phyloP scores from a whole-genome alignment of 164 flowering plant species.

The Houttuynia cordata region DNA sequence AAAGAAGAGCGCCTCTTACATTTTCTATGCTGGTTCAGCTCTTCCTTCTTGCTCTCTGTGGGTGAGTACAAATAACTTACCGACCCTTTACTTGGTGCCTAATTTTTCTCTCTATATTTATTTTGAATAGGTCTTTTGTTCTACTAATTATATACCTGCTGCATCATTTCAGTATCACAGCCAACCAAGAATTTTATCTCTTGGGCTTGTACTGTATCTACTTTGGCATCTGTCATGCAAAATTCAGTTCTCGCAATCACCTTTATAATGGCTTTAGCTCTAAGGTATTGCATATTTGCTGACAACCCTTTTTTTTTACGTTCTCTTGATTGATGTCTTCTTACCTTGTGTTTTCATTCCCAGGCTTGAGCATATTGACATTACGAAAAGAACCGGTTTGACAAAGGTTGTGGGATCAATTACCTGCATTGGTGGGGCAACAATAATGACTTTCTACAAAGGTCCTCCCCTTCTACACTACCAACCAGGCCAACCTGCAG shows the following conservation, averaged over 20 bases:
- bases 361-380: constrained; percentile 46
- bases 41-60: constrained; percentile 58
- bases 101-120: too few species aligned
- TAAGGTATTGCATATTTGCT: constrained; percentile 25
- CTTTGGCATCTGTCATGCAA: constrained; percentile 81
- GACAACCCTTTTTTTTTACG: not conserved
- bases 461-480: constrained; percentile 45
- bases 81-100: not conserved
- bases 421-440: constrained; percentile 61
- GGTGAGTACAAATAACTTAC: constrained; percentile 28
- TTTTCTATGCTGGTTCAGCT: constrained; percentile 53
- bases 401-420: constrained; percentile 61
- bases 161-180: constrained; percentile 48
- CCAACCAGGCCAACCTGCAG: constrained; percentile 3
- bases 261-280: constrained; percentile 54
- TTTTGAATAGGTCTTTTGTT: not conserved
- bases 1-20: constrained; percentile 66
- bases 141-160: not conserved
- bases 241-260: constrained; percentile 79
- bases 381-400: constrained; percentile 46
- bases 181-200: constrained; percentile 73
- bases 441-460: constrained; percentile 54
- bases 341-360: not conserved
- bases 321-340: not conserved
- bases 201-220: constrained; percentile 68